These are phyloP conservation scores for Nepenthes gracilis DNA, from an alignment of 148 eudicot genomes.

Conservation along the genomic window DNA sequence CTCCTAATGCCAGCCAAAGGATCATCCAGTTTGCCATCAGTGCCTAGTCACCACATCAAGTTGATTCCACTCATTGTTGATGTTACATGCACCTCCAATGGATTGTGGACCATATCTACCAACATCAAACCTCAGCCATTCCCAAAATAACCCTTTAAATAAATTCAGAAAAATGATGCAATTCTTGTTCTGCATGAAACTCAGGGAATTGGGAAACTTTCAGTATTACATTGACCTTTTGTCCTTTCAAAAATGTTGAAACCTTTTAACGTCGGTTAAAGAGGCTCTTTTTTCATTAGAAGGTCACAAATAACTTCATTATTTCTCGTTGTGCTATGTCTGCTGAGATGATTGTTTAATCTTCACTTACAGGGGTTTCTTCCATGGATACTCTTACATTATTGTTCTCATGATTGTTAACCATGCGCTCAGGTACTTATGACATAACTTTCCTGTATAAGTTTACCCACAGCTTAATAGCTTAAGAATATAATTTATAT, in stretches of 20 bases:
- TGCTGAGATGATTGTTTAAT: background rate
- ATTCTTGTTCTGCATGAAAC: too few relatives aligned
- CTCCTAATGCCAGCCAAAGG: background rate
- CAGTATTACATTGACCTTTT: too few relatives aligned
- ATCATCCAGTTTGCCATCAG: background rate
- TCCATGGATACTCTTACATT: conserved; percentile 82
- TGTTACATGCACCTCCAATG: too few relatives aligned
- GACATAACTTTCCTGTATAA: background rate
- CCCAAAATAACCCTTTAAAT: background rate
- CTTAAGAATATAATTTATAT: background rate
- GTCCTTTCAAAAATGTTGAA: too few relatives aligned
- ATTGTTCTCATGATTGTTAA: conserved; percentile 90
- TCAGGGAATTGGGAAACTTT: too few relatives aligned
- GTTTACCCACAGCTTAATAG: background rate
- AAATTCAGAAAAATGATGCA: background rate
- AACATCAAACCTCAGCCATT: too few relatives aligned
- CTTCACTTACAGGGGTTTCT: conserved; percentile 67
- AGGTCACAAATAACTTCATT: background rate
- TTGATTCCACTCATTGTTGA: too few relatives aligned
- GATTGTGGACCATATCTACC: too few relatives aligned
- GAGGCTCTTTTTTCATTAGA: background rate
- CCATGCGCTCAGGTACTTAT: conserved; percentile 79
- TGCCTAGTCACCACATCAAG: too few relatives aligned
- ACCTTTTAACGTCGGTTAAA: background rate
- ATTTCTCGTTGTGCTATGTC: background rate